These are phyloP conservation scores for Biscogniauxia marginata DNA, from an alignment of 2,329 filamentous ascomycete species.

Conservation along the genomic window DNA sequence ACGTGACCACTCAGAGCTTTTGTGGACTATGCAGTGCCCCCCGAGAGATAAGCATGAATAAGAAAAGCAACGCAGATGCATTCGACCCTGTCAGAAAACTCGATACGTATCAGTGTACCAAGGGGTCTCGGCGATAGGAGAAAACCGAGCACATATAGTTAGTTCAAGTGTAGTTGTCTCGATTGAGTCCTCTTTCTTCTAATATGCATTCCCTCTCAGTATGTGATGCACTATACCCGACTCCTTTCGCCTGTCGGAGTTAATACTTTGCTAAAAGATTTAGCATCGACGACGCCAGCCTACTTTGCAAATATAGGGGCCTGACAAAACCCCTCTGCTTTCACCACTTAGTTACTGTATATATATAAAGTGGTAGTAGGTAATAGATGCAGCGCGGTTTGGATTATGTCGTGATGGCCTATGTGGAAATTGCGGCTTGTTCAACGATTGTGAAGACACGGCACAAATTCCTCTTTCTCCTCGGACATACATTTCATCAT, in stretches of 20 bases:
- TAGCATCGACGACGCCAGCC: not conserved
- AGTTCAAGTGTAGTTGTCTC: not conserved
- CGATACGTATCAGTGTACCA: not conserved
- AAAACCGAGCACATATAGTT: not conserved
- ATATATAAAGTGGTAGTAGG: no score
- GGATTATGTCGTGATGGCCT: not conserved
- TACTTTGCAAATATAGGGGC: not conserved
- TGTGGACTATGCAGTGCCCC: not conserved
- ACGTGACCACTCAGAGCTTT: not conserved
- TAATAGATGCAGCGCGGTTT: no score
- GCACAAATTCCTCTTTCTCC: not conserved
- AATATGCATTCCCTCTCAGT: not conserved
- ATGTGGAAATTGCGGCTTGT: not conserved
- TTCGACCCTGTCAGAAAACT: not conserved
- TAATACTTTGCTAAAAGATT: not conserved
- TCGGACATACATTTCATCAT: not conserved
- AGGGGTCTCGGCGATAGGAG: not conserved
- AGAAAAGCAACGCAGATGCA: not conserved
- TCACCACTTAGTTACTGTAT: not conserved
- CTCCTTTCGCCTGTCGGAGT: not conserved
- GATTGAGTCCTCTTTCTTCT: not conserved
- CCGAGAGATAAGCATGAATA: not conserved
- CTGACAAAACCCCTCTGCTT: not conserved
- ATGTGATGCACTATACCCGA: not conserved
- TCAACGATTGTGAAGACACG: not conserved